Evolutionary conservation across 768 basidiomycete genomes (phyloP).

Genomic region (Suillus paluster): DNA sequence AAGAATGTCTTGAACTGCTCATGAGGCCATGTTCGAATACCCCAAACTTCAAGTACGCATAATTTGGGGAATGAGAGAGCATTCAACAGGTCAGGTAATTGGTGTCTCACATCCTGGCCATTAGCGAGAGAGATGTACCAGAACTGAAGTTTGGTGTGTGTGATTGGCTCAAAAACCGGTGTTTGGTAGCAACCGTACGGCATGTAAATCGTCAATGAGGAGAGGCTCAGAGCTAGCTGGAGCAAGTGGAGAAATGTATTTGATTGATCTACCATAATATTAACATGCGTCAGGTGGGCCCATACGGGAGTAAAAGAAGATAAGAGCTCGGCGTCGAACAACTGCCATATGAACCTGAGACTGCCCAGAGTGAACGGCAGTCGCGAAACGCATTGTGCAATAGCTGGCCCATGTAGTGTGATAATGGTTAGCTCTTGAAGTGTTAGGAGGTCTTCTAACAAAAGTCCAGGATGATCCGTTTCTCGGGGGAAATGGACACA

Average conservation of each 20-base stretch:
- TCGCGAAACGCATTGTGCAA: conserved; percentile 8
- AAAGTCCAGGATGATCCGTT: no score
- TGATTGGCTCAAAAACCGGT: not conserved
- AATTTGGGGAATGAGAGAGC: conserved; percentile 19
- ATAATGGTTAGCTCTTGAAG: conserved; percentile 23
- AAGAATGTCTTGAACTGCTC: conserved; percentile 22
- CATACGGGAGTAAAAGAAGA: conserved; percentile 19
- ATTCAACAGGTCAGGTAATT: conserved; percentile 16
- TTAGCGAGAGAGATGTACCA: conserved; percentile 12
- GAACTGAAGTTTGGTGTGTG: conserved; percentile 14
- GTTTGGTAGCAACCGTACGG: not conserved
- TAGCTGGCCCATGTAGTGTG: no score
- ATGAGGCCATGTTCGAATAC: conserved; percentile 17
- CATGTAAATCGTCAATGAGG: conserved; percentile 14
- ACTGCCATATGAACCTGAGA: conserved; percentile 14
- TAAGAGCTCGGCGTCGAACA: conserved; percentile 12
- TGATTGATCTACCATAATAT: conserved; percentile 6
- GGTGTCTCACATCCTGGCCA: conserved; percentile 10
- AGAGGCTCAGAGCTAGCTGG: conserved; percentile 22
- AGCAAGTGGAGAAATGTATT: conserved; percentile 16
- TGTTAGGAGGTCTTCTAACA: conserved; percentile 13
- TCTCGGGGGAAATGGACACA: no score
- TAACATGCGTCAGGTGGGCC: conserved; percentile 21
- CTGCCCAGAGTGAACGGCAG: conserved; percentile 11
- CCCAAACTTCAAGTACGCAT: conserved; percentile 14